Conservation (phyloP, 768 basidiomycete species). For the Psilocybe tampanensis region DNA sequence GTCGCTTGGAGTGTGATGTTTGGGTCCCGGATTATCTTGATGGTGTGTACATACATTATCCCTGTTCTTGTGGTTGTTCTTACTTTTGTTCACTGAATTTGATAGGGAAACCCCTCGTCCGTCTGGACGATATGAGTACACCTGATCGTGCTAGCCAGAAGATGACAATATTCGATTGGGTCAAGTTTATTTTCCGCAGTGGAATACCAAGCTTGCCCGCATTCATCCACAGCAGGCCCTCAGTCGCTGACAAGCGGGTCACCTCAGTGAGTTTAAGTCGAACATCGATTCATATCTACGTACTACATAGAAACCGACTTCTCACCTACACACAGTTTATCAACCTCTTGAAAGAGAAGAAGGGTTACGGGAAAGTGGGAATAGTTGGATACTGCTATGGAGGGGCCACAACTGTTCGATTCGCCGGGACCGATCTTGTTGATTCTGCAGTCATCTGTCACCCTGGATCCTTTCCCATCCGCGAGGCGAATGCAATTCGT, state of each 20-base stretch:
- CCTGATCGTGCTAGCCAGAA: slow-evolving; percentile 38
- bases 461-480: slow-evolving; percentile 32
- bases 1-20: slow-evolving; percentile 50
- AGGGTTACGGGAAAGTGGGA: slow-evolving; percentile 43
- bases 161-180: slow-evolving; percentile 30
- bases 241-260: slow-evolving; percentile 31
- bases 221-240: slow-evolving; percentile 32
- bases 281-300: not conserved
- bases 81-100: too few relatives aligned
- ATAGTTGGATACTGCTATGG: slow-evolving; percentile 46
- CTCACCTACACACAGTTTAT: slow-evolving; percentile 31
- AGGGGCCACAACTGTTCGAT: slow-evolving; percentile 34
- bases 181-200: slow-evolving; percentile 28
- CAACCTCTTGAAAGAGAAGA: slow-evolving; percentile 33
- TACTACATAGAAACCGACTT: too few relatives aligned
- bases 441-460: slow-evolving; percentile 41
- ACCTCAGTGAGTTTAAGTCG: slow-evolving; percentile 15
- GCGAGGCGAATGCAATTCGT: slow-evolving; percentile 34
- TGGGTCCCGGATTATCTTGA: slow-evolving; percentile 60
- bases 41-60: slow-evolving; percentile 40
- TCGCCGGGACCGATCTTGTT: slow-evolving; percentile 34
- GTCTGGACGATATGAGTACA: slow-evolving; percentile 22
- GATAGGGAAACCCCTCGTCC: slow-evolving; percentile 36
- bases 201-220: slow-evolving; percentile 31
- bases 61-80: too few relatives aligned